Base-by-base conservation (phyloP, 2,329 filamentous ascomycete species). In the Mycocentrospora acerina region DNA sequence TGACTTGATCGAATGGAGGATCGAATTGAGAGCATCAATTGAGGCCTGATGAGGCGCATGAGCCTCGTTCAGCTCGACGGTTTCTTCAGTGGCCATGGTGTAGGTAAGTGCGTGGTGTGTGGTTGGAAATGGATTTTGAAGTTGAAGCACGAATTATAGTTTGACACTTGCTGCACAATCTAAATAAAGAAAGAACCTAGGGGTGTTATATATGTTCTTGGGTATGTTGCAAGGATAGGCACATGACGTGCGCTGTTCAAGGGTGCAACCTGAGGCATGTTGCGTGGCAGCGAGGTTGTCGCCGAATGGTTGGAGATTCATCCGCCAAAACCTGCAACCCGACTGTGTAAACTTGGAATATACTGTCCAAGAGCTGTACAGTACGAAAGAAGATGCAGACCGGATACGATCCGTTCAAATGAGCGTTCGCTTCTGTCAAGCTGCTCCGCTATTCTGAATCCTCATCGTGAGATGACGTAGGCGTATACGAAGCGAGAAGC, bases 41-140 rank as follows among this genome's bases (percentile, higher is more conserved):
- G 64, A 66, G n/a, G 55, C 59, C 24, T 62, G 52, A 9, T 64
- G 63, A 7, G 66, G 65, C 7, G 55, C 47, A 32, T 68, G 65
- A 11, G 54, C 25, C 22, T 60, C 57, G 32, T 42, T 46, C 24
- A 68, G 59, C 29, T 59, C 44, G 14, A 67, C 64, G 9, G 58
- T 63, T 16, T 64, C 62, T 53, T 62, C 58, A 12, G 62, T 66
- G 9, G 66, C 66, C 66, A 68, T 69, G 27, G 27, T 51, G 29
- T 12, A 32, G 7, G 25, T 36, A 3, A 11, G 25, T 14, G 6
- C n/a, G n/a, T n/a, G n/a, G n/a, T n/a, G n/a, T n/a, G n/a, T 35
- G 29, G 24, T 37, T 28, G 24, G 6, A 13, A 19, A 12, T 28
- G 12, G 22, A n/a, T 27, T n/a, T 26, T 18, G 12, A 14, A 16